Base-by-base conservation (phyloP, 192 early-diverging fungal genomes). In the Coemansia sp. region DNA sequence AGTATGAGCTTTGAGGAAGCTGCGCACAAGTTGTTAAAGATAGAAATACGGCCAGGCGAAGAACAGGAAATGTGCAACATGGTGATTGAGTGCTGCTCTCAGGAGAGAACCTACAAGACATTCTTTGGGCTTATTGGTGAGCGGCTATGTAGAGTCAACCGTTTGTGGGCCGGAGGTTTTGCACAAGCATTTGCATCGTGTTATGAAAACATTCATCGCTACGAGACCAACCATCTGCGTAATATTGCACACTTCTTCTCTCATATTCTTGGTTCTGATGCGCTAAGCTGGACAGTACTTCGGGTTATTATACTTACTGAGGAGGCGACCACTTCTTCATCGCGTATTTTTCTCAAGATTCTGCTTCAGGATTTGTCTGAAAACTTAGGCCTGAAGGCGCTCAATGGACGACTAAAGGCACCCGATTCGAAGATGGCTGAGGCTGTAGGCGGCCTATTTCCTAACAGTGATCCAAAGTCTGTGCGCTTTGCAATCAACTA, bases 401-500 rank as follows among this genome's bases (percentile, higher is more conserved):
- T 98, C 24, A 88, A 89, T 63, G 82, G 87, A 55, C 80, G 85
- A 59, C 67, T 90, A 59, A 82, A 88, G 60, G 64, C 71, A 0
- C 48, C 65, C 6, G 94, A 93, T 54, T 87, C 87, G 2, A 67
- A 60, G 18, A 82, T 92, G 68, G 68, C 85, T 6, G 89, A 91
- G 25, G 92, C 88, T 14, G 89, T 94, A 64, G 80, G 83, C 16
- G 95, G 94, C 26, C 73, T 97, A 69, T 98, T 98, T 70, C 95
- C 94, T 12, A 93, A 84, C 52, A 90, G 93, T 66, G 91, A 89
- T 66, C 92, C 93, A 48, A 86, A 87, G 56, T 85, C 92, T 56
- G 93, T 90, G 12, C 88, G 95, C 47, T 97, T 97, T 75, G 94
- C 96, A 10, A 97, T 98, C 85, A 98, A 98, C 71, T 98, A 95